Base-by-base conservation (phyloP, 345 rosid genomes). In the Eucalyptus pauciflora region DNA sequence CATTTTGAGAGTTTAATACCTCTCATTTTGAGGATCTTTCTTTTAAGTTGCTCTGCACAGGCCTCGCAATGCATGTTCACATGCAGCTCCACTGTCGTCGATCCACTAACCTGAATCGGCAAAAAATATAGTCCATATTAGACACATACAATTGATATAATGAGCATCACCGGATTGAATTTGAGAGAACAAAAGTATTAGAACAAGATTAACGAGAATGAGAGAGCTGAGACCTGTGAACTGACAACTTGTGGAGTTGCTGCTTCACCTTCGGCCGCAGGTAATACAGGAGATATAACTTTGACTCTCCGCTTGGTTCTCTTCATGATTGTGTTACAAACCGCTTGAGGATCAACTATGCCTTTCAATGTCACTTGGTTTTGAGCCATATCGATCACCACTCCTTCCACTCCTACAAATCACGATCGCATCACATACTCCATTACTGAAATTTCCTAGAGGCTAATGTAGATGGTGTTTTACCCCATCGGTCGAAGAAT, bases 41-140 rank as follows among this genome's bases (percentile, higher is more conserved):
- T 94, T 93, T 91, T 95, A 41, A 98, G 97, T 90, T 96, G 99
- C 85, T 94, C 98, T 17, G 99, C 99, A 91, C 99, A 98, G 88
- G 97, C 98, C 88, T 95, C 95, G 60, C 99, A 98, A 86, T 98
- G 99, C 99, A 98, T 98, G 92, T 95, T 94, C 69, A 97, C 96
- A 67, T 91, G 92, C 33, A 98, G 99, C 90, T 98, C 98, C 91
- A 98, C 98, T 14, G 97, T 95, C 3, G 92, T 90, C 76, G 91
- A 37, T 80, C 91, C 99, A 87, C 94, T 90, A 64, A 94, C 98
- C 98, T 96, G 94, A 20, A 33, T 76, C 29, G 2, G 14, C 8
- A 4, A 76, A 41, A 20, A 41, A 41, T 15, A 11, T 20, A 20
- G 48, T 76, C 85, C 85, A 76, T 41, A 41, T 20, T 10, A 20